phyloP scores from a whole-genome alignment of 1,284 basidiomycete species.

The Vanrija sp. region DNA sequence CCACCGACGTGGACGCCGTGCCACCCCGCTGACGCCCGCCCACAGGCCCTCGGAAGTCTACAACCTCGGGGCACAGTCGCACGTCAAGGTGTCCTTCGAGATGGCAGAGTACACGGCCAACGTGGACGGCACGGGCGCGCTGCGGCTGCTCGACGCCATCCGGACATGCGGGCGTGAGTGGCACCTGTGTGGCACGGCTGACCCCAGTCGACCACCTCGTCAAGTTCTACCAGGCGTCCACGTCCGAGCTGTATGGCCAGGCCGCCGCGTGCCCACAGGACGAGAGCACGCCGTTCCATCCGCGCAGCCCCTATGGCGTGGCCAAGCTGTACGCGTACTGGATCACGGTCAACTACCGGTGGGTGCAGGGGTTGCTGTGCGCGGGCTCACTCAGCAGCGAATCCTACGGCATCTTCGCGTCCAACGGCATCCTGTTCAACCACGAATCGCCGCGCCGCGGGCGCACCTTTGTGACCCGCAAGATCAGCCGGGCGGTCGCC shows the following conservation, averaged over 20 bases:
- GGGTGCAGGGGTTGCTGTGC: not conserved
- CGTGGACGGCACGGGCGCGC: conserved; percentile 84
- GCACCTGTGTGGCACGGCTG: not conserved
- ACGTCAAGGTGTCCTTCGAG: conserved; percentile 95
- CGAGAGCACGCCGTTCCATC: conserved; percentile 91
- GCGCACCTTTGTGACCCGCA: conserved; percentile 87
- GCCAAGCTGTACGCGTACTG: conserved; percentile 65
- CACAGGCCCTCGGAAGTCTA: conserved; percentile 78
- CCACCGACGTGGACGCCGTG: not conserved
- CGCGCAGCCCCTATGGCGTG: conserved; percentile 83
- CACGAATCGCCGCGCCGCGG: conserved; percentile 89
- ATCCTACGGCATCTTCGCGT: conserved; percentile 82
- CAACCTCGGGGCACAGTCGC: conserved; percentile 92
- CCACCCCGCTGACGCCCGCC: not conserved
- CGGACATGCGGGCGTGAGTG: conserved; percentile 79
- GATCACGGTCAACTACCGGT: conserved; percentile 29
- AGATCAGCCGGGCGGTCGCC: conserved; percentile 82
- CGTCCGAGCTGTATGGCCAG: conserved; percentile 88
- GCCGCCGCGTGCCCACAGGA: conserved; percentile 85
- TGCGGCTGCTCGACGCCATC: conserved; percentile 86
- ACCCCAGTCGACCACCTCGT: conserved; percentile 27
- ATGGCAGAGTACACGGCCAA: conserved; percentile 96
- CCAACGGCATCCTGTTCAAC: conserved; percentile 84
- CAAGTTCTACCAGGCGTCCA: conserved; percentile 67
- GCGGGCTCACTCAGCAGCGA: conserved; percentile 55